Percentiles rank a stretch among this genome's conserved stretches.
Conservation (phyloP, 164 flowering plant species). For the Pachysandra terminalis region DNA sequence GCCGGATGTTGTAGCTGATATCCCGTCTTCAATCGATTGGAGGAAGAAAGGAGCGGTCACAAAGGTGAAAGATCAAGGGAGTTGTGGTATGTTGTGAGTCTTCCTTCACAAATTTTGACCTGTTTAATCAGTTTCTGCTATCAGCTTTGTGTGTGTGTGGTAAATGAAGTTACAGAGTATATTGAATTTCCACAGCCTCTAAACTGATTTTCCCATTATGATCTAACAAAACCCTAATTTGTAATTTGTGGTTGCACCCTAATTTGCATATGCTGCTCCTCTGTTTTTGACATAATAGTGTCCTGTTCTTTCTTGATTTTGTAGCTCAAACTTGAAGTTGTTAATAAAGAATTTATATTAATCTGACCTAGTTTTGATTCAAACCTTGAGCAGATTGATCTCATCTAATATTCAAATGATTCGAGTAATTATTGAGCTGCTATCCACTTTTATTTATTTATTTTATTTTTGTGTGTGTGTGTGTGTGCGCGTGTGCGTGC, state of each 20-base stretch:
- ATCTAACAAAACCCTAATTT: too few species aligned
- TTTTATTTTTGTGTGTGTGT: too few species aligned
- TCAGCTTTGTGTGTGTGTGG: neutral
- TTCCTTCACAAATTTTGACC: neutral
- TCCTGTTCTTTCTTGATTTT: neutral
- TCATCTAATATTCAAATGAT: too few species aligned
- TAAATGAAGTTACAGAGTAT: neutral
- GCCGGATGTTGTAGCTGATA: conserved; percentile 13
- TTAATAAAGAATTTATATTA: too few species aligned
- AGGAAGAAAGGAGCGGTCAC: conserved; percentile 85
- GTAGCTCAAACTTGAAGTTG: neutral
- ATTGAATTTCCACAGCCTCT: neutral
- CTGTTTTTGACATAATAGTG: too few species aligned
- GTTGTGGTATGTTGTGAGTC: conserved; percentile 63
- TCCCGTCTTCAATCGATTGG: conserved; percentile 90
- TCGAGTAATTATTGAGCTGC: neutral
- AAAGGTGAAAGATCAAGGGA: conserved; percentile 79
- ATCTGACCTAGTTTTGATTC: neutral
- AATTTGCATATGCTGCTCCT: too few species aligned
- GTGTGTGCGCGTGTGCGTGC: too few species aligned
- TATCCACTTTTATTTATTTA: neutral
- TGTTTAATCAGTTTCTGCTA: conserved; percentile 1
- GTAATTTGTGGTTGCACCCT: too few species aligned
- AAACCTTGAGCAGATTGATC: neutral
- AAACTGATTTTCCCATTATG: neutral